Evolutionary conservation across 331 rosid species (phyloP).

Genomic region (Pyrus hybrid): DNA sequence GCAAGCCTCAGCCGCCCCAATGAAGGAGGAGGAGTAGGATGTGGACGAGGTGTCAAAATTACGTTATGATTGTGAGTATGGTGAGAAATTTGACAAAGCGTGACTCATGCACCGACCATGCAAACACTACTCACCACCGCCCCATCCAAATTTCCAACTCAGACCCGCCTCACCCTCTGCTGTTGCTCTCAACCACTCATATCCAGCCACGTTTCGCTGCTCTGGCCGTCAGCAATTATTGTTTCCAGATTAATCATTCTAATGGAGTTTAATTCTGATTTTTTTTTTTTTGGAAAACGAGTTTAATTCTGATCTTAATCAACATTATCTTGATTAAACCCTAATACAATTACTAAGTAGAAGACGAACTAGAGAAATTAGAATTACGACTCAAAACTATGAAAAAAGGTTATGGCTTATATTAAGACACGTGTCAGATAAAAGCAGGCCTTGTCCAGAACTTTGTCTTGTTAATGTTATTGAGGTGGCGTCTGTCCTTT

Average conservation of each 20-base stretch:
- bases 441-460: neutral
- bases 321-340: neutral
- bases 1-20: neutral
- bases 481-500: neutral
- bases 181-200: constrained; percentile 14
- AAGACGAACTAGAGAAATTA: neutral
- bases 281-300: too few species aligned
- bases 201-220: constrained; percentile 9
- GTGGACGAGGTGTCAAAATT: neutral
- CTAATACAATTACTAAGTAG: neutral
- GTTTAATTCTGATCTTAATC: neutral
- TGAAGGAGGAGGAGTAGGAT: too few species aligned
- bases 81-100: neutral
- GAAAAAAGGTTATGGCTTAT: neutral
- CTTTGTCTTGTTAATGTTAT: neutral
- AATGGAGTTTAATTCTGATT: too few species aligned
- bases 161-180: neutral
- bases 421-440: neutral
- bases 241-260: neutral
- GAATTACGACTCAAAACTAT: neutral
- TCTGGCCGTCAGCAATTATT: neutral
- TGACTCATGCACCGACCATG: constrained; percentile 13
- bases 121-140: constrained; percentile 9
- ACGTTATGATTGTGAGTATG: neutral
- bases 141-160: neutral